A percentile compares a stretch with the other conserved stretches of the same genome.
Evolutionary conservation across 176 grass and related monocot species (phyloP).

Genomic region (Cenchrus purpureus): DNA sequence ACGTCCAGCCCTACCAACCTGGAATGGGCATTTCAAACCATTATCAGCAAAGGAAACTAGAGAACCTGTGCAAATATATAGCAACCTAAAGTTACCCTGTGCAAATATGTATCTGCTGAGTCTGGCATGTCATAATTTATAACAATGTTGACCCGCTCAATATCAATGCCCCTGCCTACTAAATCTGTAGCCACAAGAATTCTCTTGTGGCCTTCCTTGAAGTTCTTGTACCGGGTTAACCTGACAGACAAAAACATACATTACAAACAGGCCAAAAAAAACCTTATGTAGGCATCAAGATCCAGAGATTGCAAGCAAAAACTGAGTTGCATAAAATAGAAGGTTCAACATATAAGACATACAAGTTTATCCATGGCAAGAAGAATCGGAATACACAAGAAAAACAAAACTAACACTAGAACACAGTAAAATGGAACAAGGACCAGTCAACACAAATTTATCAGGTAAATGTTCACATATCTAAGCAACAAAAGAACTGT

Average conservation of each 20-base stretch:
- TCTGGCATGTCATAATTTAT: constrained; percentile 99
- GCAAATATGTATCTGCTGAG: constrained; percentile 93
- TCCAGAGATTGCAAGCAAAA: not conserved
- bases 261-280: not conserved
- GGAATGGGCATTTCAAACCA: not conserved
- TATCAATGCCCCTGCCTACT: constrained; percentile 97
- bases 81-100: constrained; percentile 61
- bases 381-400: not conserved
- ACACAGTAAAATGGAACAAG: not conserved
- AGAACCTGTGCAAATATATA: not conserved
- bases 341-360: not conserved
- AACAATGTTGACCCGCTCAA: constrained; percentile 97
- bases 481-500: not conserved
- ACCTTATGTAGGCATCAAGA: not conserved
- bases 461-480: not conserved
- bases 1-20: constrained; percentile 92
- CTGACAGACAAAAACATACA: constrained; percentile 39
- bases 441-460: not conserved
- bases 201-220: constrained; percentile 99
- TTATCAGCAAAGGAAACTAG: constrained; percentile 16
- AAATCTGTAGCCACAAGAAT: constrained; percentile 97
- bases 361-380: too few species aligned
- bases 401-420: not conserved
- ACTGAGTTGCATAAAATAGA: too few species aligned
- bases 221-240: constrained; percentile 90